These are phyloP conservation scores for Xylariaceae sp. DNA, from an alignment of 2,329 filamentous ascomycete genomes.

Conservation along the genomic window DNA sequence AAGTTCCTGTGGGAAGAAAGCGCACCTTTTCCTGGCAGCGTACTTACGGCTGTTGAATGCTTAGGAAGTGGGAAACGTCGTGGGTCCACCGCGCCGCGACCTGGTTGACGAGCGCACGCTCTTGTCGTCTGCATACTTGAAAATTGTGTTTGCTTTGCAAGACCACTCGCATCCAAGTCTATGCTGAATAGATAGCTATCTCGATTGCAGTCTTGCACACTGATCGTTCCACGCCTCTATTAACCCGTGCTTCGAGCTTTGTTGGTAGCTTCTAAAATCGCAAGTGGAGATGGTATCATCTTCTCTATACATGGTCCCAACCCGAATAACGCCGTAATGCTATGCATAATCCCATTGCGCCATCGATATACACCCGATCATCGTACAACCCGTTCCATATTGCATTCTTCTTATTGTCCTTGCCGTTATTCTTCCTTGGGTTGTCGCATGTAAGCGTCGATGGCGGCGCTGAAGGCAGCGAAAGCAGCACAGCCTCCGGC, in stretches of 20 bases:
- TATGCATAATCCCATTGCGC: conserved; percentile 19
- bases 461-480: conserved; percentile 86
- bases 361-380: conserved; percentile 14
- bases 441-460: conserved; percentile 87
- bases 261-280: conserved; percentile 4
- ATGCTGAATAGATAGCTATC: conserved; percentile 1
- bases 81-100: too few species aligned
- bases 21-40: too few species aligned
- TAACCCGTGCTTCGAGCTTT: background rate
- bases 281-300: conserved; percentile 25
- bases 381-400: conserved; percentile 7
- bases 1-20: too few species aligned
- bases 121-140: too few species aligned
- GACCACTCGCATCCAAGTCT: too few species aligned
- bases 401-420: background rate
- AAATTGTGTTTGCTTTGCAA: too few species aligned
- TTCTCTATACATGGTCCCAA: conserved; percentile 4
- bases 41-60: too few species aligned
- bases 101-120: too few species aligned
- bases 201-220: conserved; percentile 2
- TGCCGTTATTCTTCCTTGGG: conserved; percentile 56
- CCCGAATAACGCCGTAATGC: conserved; percentile 20
- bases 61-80: too few species aligned
- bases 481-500: conserved; percentile 88
- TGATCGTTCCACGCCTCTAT: background rate